A percentile compares a stretch with the other conserved stretches of the same genome.
These are phyloP conservation scores for Dactylellina haptotyla DNA, from an alignment of 2,329 filamentous ascomycete genomes.

Conservation along the genomic window DNA sequence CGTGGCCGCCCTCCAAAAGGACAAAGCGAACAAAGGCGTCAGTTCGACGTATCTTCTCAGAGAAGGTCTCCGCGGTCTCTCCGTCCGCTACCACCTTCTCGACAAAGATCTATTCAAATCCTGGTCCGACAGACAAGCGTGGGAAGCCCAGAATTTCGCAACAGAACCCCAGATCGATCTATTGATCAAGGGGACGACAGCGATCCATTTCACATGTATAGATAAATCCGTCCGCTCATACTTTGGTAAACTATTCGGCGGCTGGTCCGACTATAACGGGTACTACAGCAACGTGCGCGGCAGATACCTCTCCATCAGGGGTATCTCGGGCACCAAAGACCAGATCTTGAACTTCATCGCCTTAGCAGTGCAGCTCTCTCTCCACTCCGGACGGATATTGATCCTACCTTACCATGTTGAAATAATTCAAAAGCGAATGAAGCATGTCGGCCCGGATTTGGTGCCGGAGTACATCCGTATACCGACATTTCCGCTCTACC, in stretches of 20 bases:
- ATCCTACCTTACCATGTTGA: constrained; percentile 47
- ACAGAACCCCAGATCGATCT: constrained; percentile 48
- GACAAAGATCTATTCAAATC: constrained; percentile 37
- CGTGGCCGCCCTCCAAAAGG: constrained; percentile 4
- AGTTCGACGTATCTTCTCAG: constrained; percentile 36
- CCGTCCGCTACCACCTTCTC: constrained; percentile 27
- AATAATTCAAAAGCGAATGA: constrained; percentile 37
- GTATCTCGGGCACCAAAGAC: constrained; percentile 34
- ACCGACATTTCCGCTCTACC: constrained; percentile 44
- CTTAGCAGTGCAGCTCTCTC: constrained; percentile 28
- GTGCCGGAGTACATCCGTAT: constrained; percentile 41
- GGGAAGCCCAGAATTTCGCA: constrained; percentile 44
- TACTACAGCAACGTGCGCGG: constrained; percentile 49
- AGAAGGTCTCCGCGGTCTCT: constrained; percentile 37
- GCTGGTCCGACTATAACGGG: constrained; percentile 51
- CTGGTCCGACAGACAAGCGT: constrained; percentile 46
- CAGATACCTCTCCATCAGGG: constrained; percentile 25
- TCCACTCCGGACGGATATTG: constrained; percentile 35
- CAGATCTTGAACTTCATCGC: constrained; percentile 42
- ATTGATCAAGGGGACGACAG: constrained; percentile 31
- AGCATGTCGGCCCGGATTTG: constrained; percentile 30
- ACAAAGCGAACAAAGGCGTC: constrained; percentile 26
- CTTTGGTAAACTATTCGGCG: constrained; percentile 45
- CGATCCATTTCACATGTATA: constrained; percentile 47
- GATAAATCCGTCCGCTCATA: constrained; percentile 39